Evolutionary conservation across 805 yeast species (phyloP).

Genomic region (Ogataea nonfermentans): DNA sequence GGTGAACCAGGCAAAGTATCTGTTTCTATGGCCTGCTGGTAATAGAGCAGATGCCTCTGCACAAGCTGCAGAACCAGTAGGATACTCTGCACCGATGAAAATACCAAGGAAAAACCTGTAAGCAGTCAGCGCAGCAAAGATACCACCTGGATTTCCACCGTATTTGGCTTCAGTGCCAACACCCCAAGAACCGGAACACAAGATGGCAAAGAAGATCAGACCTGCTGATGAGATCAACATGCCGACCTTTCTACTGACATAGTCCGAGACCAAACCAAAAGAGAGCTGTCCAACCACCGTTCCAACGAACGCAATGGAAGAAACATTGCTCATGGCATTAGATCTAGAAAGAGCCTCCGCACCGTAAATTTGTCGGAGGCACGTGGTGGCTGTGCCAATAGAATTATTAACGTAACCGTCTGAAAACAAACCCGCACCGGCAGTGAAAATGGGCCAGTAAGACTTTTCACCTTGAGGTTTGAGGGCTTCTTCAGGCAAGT

Average conservation of each 20-base stretch:
- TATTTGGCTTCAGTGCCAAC: slow-evolving; percentile 38
- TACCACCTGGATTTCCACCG: slow-evolving; percentile 62
- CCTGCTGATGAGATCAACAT: slow-evolving; percentile 78
- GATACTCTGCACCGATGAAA: slow-evolving; percentile 94
- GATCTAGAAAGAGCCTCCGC: slow-evolving; percentile 53
- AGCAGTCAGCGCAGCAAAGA: slow-evolving; percentile 79
- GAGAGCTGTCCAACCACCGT: slow-evolving; percentile 81
- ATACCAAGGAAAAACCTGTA: slow-evolving; percentile 87
- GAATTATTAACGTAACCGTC: slow-evolving; percentile 93
- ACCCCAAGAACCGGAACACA: slow-evolving; percentile 90
- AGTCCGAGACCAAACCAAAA: slow-evolving; percentile 81
- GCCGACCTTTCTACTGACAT: slow-evolving; percentile 75
- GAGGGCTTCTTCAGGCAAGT: slow-evolving; percentile 27
- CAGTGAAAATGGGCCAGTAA: slow-evolving; percentile 68
- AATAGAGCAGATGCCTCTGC: slow-evolving; percentile 83
- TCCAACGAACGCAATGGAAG: slow-evolving; percentile 89
- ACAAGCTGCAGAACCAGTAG: slow-evolving; percentile 89
- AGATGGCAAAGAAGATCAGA: slow-evolving; percentile 72
- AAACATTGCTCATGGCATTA: slow-evolving; percentile 71
- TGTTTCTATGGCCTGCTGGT: slow-evolving; percentile 80
- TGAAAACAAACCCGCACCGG: slow-evolving; percentile 91
- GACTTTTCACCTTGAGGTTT: slow-evolving; percentile 25
- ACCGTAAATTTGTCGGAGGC: slow-evolving; percentile 67
- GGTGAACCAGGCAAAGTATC: slow-evolving; percentile 88
- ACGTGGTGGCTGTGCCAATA: slow-evolving; percentile 71